A percentile compares a stretch with the other conserved stretches of the same genome.
Conservation (phyloP, 73 alveolate species). For the Effrenium voratum region DNA sequence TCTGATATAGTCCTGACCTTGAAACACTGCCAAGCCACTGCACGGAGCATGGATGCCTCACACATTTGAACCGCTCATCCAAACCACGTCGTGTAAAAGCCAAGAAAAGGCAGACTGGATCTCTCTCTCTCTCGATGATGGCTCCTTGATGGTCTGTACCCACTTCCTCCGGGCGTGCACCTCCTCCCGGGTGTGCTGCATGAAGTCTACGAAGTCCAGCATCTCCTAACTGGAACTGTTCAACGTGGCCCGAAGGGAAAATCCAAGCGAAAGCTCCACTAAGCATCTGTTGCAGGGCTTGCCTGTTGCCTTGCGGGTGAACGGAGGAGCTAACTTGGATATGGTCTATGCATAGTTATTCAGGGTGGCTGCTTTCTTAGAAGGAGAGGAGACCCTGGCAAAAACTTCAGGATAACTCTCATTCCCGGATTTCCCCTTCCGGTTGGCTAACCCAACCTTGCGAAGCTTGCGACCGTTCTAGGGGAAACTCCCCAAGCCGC, state of each 20-base stretch:
- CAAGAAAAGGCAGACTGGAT: too few species aligned
- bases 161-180: slow-evolving; percentile 59
- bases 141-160: slow-evolving; percentile 36
- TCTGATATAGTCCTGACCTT: neutral
- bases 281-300: too few species aligned
- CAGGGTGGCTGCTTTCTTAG: neutral
- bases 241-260: neutral
- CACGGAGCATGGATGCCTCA: neutral
- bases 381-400: neutral
- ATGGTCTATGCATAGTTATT: neutral
- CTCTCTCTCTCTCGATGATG: too few species aligned
- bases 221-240: slow-evolving; percentile 6
- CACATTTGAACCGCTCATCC: neutral
- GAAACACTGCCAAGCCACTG: neutral
- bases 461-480: neutral
- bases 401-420: neutral
- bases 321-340: neutral
- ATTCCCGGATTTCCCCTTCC: neutral
- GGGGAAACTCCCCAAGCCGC: neutral
- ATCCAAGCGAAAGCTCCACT: too few species aligned
- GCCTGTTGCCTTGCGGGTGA: neutral
- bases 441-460: neutral
- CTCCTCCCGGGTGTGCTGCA: slow-evolving; percentile 92
- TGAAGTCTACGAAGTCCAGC: slow-evolving; percentile 70
- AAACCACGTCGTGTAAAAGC: too few species aligned